A percentile compares a stretch with the other conserved stretches of the same genome.
phyloP scores from a whole-genome alignment of 139 green algal genomes.

The Picochlorum sp. region DNA sequence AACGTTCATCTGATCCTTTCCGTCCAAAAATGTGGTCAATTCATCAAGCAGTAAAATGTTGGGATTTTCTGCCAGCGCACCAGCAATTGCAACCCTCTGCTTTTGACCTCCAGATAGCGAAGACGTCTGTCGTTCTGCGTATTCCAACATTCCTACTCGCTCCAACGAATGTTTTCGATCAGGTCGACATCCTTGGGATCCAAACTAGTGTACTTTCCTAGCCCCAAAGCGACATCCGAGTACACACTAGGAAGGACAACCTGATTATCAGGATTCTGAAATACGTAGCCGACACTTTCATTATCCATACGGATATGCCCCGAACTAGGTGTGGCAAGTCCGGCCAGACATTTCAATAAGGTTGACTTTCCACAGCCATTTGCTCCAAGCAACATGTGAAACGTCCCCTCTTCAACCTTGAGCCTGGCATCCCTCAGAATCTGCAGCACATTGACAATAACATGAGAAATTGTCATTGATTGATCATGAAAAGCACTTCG shows the following conservation, averaged over 20 bases:
- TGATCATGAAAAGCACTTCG: too few species aligned
- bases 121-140: conserved; percentile 50
- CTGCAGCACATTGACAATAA: background rate
- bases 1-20: conserved; percentile 74
- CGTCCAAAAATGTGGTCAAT: conserved; percentile 96
- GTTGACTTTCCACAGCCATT: conserved; percentile 88
- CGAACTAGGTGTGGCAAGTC: conserved; percentile 51
- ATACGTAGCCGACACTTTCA: conserved; percentile 78
- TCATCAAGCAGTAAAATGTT: conserved; percentile 94
- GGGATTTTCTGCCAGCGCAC: conserved; percentile 38
- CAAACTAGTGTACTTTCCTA: conserved; percentile 63
- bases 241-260: conserved; percentile 86
- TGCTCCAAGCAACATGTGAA: conserved; percentile 90
- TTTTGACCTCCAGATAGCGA: conserved; percentile 94
- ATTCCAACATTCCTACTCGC: conserved; percentile 71
- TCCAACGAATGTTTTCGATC: conserved; percentile 45
- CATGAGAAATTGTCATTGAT: too few species aligned
- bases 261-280: conserved; percentile 98
- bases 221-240: conserved; percentile 92
- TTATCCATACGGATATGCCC: conserved; percentile 45
- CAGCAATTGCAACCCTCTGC: conserved; percentile 93
- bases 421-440: conserved; percentile 5
- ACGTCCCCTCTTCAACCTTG: conserved; percentile 44
- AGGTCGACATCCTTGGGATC: conserved; percentile 31
- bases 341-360: conserved; percentile 71